Base-by-base conservation (phyloP, 257 asterid genomes). In the Rehmannia glutinosa region DNA sequence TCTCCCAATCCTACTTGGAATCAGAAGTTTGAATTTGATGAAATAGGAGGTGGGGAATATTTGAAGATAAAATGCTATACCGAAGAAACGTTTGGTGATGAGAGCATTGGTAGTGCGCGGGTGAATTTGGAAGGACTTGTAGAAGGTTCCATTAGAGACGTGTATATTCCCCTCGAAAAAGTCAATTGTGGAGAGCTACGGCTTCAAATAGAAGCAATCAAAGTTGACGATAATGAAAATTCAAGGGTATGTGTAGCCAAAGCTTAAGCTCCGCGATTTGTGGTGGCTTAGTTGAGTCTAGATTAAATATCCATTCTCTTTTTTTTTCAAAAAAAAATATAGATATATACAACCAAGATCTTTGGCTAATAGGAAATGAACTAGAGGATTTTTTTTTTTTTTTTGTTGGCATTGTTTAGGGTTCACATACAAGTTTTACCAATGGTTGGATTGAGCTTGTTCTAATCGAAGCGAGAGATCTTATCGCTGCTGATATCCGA, bases 401-500 rank as follows among this genome's bases (percentile, higher is more conserved):
- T 17, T 55, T 50, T 73, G 17, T 65, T 66, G 70, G 38, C 65
- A 50, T 39, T 41, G 17, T 70, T 62, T 82, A 88, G 97, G 92
- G 90, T 54, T 81, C 88, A 32, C 77, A 77, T 23, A 41, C 78
- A 36, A 63, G 69, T 79, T 69, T 75, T 4, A 54, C 79, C 57
- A 82, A 80, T 58, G 97, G 96, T 60, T 91, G 88, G 99, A 64
- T 94, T 11, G 99, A 94, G 70, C 83, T 94, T 8, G 96, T 85
- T 71, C 82, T 94, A 39, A 86, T 94, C 20, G 99, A 91, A 75
- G 99, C 89, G 41, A 84, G 84, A 81, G 99, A 94, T 76, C 97
- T 94, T 42, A 55, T 94, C 66, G 99, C 90, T 58, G 99, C 99
- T 71, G 99, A 94, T 86, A 77, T 89, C 43, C 81, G 99, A 81